These are phyloP conservation scores for Lentinula sp. DNA, from an alignment of 768 basidiomycete genomes.

Conservation along the genomic window DNA sequence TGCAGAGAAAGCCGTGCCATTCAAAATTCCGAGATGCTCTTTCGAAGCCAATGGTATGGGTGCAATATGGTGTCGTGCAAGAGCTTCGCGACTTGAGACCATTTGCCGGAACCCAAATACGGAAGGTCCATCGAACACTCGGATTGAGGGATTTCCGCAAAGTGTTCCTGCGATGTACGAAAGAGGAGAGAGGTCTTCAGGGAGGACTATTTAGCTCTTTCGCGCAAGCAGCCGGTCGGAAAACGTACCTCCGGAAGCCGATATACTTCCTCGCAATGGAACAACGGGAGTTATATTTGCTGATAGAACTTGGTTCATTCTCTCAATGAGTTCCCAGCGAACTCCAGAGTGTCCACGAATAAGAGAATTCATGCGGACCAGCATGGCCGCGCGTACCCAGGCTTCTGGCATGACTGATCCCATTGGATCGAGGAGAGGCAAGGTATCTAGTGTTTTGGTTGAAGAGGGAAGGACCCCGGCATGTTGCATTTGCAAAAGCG, in stretches of 20 bases:
- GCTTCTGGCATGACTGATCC: conserved; percentile 75
- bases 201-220: conserved; percentile 8
- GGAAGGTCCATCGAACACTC: conserved; percentile 54
- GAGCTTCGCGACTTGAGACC: conserved; percentile 49
- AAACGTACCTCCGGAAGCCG: conserved; percentile 67
- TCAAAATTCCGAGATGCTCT: conserved; percentile 76
- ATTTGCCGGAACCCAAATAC: conserved; percentile 45
- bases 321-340: conserved; percentile 72
- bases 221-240: conserved; percentile 1
- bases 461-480: conserved; percentile 66
- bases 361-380: conserved; percentile 85
- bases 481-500: conserved; percentile 85
- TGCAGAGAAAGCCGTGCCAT: conserved; percentile 83
- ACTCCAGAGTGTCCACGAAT: conserved; percentile 87
- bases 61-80: conserved; percentile 51
- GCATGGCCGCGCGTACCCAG: conserved; percentile 85
- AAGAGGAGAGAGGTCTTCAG: conserved; percentile 65
- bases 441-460: conserved; percentile 36
- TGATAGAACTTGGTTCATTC: conserved; percentile 66
- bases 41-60: conserved; percentile 68
- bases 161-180: conserved; percentile 81
- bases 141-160: conserved; percentile 75
- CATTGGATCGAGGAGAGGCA: conserved; percentile 70
- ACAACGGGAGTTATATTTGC: conserved; percentile 75
- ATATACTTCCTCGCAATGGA: conserved; percentile 79